Evolutionary conservation across 768 basidiomycete species (phyloP).

Genomic region (Mycena pura): DNA sequence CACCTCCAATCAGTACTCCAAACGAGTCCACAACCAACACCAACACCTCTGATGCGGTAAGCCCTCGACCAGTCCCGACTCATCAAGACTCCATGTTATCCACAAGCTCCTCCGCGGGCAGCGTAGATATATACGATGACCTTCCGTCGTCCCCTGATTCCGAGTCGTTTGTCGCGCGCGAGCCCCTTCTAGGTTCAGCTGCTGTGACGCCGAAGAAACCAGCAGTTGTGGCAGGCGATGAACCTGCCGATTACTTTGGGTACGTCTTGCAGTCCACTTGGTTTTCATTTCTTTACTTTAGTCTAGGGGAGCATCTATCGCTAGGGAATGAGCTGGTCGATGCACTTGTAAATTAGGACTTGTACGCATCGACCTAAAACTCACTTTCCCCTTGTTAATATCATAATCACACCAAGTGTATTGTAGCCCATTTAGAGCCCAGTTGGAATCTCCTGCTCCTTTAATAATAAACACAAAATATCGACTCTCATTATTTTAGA

Average conservation of each 20-base stretch:
- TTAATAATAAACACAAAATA: neutral
- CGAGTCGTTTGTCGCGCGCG: constrained; percentile 47
- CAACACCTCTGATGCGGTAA: constrained; percentile 8
- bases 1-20: too few relatives aligned
- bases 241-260: constrained; percentile 21
- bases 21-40: too few relatives aligned
- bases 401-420: constrained; percentile 32
- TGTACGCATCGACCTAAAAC: constrained; percentile 12
- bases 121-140: constrained; percentile 43
- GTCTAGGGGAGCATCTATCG: constrained; percentile 17
- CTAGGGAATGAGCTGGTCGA: constrained; percentile 16
- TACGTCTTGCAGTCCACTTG: constrained; percentile 1
- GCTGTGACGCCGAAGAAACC: constrained; percentile 26
- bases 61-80: constrained; percentile 19
- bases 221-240: constrained; percentile 13
- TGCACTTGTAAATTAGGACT: constrained; percentile 23
- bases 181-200: constrained; percentile 42
- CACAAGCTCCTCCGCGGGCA: constrained; percentile 21
- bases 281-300: neutral
- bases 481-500: too few relatives aligned
- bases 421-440: constrained; percentile 44
- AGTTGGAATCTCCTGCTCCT: constrained; percentile 16
- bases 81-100: constrained; percentile 25
- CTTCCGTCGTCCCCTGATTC: constrained; percentile 56
- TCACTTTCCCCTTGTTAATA: constrained; percentile 23